A percentile compares a stretch with the other conserved stretches of the same genome.
Conservation (phyloP, 1,284 basidiomycete species). For the Fomitiporia mediterranea region DNA sequence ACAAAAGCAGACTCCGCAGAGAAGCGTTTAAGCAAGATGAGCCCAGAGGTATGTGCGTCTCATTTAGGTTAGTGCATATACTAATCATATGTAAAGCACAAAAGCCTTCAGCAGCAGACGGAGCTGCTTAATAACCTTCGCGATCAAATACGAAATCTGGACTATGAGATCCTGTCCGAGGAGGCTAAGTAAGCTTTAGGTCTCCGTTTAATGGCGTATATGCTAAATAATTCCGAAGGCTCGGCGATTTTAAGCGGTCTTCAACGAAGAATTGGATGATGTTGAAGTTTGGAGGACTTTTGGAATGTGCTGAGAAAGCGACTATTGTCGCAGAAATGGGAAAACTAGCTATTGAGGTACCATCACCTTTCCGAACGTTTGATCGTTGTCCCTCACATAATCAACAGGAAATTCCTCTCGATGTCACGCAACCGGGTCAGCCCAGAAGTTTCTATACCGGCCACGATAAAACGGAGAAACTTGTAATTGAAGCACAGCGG, state of each 20-base stretch:
- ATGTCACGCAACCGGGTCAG: conserved; percentile 76
- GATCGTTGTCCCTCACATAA: conserved; percentile 3
- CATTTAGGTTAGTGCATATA: background rate
- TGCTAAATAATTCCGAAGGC: conserved; percentile 27
- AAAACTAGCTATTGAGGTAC: conserved; percentile 67
- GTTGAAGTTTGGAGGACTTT: conserved; percentile 83
- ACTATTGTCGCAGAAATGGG: conserved; percentile 78
- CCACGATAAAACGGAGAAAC: conserved; percentile 54
- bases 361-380: conserved; percentile 24
- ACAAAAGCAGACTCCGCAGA: conserved; percentile 84
- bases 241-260: conserved; percentile 83
- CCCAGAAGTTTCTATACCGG: conserved; percentile 69
- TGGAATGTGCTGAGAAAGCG: conserved; percentile 86
- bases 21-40: conserved; percentile 88
- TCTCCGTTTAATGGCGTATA: background rate
- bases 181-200: conserved; percentile 48
- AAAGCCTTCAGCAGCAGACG: conserved; percentile 75
- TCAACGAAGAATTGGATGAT: conserved; percentile 70
- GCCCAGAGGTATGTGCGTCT: conserved; percentile 47
- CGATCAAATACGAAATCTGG: conserved; percentile 75
- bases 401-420: conserved; percentile 73
- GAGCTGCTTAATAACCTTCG: conserved; percentile 70
- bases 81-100: conserved; percentile 48
- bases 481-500: conserved; percentile 61
- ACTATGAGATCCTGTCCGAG: conserved; percentile 80